Evolutionary conservation across 768 basidiomycete species (phyloP).

Genomic region (Collybia mongolica): DNA sequence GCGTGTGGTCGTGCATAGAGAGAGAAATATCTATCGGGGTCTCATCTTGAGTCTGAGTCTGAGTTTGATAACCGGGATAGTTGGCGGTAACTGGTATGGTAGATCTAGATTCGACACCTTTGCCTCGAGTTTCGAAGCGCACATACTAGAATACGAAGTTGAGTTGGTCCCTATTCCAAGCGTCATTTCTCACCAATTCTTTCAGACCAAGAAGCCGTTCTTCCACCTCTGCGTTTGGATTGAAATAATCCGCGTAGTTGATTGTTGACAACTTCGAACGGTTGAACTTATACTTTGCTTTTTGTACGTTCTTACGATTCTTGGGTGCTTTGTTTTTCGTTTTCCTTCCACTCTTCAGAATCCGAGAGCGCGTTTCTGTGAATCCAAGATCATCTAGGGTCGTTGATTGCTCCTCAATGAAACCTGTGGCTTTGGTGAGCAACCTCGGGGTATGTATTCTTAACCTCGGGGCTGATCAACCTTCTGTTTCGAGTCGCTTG

Average conservation of each 20-base stretch:
- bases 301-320: constrained; percentile 51
- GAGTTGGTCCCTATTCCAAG: background rate
- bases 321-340: constrained; percentile 38
- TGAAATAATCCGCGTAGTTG: constrained; percentile 69
- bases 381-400: constrained; percentile 52
- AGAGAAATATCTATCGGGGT: constrained; percentile 13
- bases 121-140: too few relatives aligned
- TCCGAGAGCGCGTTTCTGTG: constrained; percentile 36
- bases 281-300: constrained; percentile 59
- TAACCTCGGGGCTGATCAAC: constrained; percentile 29
- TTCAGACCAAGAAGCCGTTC: constrained; percentile 58
- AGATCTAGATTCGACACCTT: constrained; percentile 9
- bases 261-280: constrained; percentile 37
- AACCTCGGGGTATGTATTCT: background rate
- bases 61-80: constrained; percentile 5
- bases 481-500: constrained; percentile 69
- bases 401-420: constrained; percentile 51
- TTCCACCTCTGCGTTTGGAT: constrained; percentile 58
- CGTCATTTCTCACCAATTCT: constrained; percentile 45
- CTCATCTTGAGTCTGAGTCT: constrained; percentile 38
- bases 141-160: too few relatives aligned
- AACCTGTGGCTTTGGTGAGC: constrained; percentile 37
- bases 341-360: constrained; percentile 38
- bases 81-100: constrained; percentile 4
- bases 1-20: constrained; percentile 17